A percentile compares a stretch with the other conserved stretches of the same genome.
phyloP scores from a whole-genome alignment of 2,329 filamentous ascomycete genomes.

The Huntiella omanensis region DNA sequence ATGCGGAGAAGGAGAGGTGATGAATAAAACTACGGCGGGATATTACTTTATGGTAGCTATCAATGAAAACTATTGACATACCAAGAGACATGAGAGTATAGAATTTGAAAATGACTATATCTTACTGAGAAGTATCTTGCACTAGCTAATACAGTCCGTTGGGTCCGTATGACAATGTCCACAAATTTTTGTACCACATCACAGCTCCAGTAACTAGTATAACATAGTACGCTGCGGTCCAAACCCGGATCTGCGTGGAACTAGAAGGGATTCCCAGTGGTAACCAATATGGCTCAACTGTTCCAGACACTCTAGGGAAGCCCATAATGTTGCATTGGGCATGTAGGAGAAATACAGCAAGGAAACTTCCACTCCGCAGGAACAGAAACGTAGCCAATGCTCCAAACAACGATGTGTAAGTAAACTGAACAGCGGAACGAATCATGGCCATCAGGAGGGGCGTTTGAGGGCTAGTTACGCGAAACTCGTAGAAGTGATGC shows the following conservation, averaged over 20 bases:
- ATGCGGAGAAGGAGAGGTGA: conserved; percentile 21
- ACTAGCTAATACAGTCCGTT: conserved; percentile 5
- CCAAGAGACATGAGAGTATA: too few species aligned
- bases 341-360: conserved; percentile 59
- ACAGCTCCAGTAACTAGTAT: conserved; percentile 54
- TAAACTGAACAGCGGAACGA: conserved; percentile 65
- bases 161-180: conserved; percentile 45
- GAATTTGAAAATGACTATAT: too few species aligned
- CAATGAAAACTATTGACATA: too few species aligned
- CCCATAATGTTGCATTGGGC: conserved; percentile 88
- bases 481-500: conserved; percentile 92
- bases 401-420: conserved; percentile 83
- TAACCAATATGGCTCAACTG: conserved; percentile 38
- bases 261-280: conserved; percentile 14
- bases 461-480: conserved; percentile 56
- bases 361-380: conserved; percentile 64
- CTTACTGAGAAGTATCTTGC: too few species aligned
- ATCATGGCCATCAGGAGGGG: conserved; percentile 43
- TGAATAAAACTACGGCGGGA: conserved; percentile 4
- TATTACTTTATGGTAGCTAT: not conserved
- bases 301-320: conserved; percentile 68
- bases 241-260: conserved; percentile 20
- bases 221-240: conserved; percentile 65
- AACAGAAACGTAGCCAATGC: conserved; percentile 84
- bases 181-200: conserved; percentile 53